phyloP scores from a whole-genome alignment of 2,329 filamentous ascomycete species.

The Cladophialophora bantiana region DNA sequence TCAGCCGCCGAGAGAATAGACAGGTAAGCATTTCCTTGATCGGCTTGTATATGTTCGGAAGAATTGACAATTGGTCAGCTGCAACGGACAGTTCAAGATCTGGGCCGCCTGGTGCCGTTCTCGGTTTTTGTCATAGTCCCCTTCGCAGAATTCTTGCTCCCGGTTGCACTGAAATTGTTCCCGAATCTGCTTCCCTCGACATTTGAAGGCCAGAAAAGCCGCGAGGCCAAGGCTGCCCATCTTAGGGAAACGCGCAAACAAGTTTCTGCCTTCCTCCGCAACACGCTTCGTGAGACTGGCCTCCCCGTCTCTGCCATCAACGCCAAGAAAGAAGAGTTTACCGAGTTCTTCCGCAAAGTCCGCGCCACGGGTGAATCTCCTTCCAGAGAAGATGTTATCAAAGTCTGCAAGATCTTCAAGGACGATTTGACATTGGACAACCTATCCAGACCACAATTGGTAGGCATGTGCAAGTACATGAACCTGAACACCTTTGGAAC shows the following conservation, averaged over 20 bases:
- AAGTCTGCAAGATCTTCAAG: constrained; percentile 98
- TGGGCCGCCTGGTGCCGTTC: constrained; percentile 91
- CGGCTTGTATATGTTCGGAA: neutral
- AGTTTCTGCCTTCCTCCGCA: constrained; percentile 86
- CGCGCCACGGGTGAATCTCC: constrained; percentile 89
- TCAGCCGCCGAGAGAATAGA: constrained; percentile 89
- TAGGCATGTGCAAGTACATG: constrained; percentile 98
- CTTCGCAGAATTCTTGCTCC: constrained; percentile 84
- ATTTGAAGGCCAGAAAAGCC: constrained; percentile 89
- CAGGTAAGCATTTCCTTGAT: constrained; percentile 61
- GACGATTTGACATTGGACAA: constrained; percentile 98
- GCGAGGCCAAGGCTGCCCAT: constrained; percentile 83
- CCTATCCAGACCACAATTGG: constrained; percentile 89
- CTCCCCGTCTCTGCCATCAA: constrained; percentile 83
- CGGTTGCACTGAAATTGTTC: constrained; percentile 91
- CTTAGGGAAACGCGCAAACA: constrained; percentile 89
- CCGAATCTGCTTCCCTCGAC: constrained; percentile 97
- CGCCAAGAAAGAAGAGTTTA: constrained; percentile 90
- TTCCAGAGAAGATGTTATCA: constrained; percentile 90
- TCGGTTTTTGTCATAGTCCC: constrained; percentile 97
- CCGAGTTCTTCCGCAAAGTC: constrained; percentile 96
- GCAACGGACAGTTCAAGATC: constrained; percentile 89
- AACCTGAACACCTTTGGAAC: constrained; percentile 97
- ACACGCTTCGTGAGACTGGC: constrained; percentile 91
- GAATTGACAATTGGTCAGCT: constrained; percentile 57